These are phyloP conservation scores for Clonostachys rhizophaga DNA, from an alignment of 2,329 filamentous ascomycete genomes.

Conservation along the genomic window DNA sequence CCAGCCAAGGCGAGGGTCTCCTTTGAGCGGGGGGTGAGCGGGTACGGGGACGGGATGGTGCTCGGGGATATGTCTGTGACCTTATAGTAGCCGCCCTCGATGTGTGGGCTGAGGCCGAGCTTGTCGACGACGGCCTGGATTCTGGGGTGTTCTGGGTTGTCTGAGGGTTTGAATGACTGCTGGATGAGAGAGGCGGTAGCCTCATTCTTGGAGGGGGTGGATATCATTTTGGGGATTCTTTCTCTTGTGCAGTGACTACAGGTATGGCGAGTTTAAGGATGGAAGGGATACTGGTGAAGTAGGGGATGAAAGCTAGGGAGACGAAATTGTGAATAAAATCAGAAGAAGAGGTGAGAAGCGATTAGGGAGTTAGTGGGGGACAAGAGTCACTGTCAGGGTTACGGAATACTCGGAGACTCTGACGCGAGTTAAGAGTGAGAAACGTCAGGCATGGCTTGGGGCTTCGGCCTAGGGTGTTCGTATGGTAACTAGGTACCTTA, in stretches of 20 bases:
- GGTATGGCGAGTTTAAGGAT: neutral
- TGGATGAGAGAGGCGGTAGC: conserved; percentile 1
- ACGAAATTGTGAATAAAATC: too few relatives aligned
- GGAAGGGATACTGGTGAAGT: neutral
- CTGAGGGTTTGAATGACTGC: conserved; percentile 2
- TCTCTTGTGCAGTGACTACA: neutral
- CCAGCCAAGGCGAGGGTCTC: conserved; percentile 23
- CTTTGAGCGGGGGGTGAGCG: conserved; percentile 24
- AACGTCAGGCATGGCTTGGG: too few relatives aligned
- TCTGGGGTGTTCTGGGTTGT: conserved; percentile 4
- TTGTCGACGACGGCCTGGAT: conserved; percentile 12
- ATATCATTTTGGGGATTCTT: neutral
- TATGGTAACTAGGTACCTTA: too few relatives aligned
- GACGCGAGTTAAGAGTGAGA: too few relatives aligned
- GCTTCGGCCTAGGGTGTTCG: too few relatives aligned
- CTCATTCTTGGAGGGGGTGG: neutral
- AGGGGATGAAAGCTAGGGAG: neutral
- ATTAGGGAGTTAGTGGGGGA: neutral
- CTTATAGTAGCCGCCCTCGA: conserved; percentile 61
- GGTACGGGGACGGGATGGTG: conserved; percentile 44
- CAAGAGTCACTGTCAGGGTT: too few relatives aligned
- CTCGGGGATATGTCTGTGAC: conserved; percentile 53
- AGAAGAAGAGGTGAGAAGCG: too few relatives aligned
- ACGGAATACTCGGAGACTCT: too few relatives aligned
- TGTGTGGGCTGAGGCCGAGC: conserved; percentile 47